Evolutionary conservation across 2,329 filamentous ascomycete genomes (phyloP), one percentile per base, ranked within the genome.

Genomic region (Cordyceps pruinosa): DNA sequence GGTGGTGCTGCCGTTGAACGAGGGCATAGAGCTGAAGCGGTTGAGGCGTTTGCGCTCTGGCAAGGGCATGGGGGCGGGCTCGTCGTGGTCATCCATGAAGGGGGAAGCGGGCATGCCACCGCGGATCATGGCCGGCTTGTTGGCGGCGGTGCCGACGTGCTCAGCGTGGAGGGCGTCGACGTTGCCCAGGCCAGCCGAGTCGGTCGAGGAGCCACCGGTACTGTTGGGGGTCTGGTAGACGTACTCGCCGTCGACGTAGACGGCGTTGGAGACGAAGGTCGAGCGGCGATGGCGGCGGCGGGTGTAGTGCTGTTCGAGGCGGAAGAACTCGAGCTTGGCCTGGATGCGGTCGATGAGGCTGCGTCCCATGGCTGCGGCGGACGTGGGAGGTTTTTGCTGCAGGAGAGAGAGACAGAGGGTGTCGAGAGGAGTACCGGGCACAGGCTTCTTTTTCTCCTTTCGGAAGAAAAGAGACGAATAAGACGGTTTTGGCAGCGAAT

Each of bases 191-290:
- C 68, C 8, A 2, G 37, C 71, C 44, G 73, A 75, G 57, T 75
- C 77, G 48, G 76, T 71, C 5, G 80, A 83, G 19, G 80, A 83
- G 57, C 81, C n/a, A n/a, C n/a, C 81, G 1, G 81, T 84, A 53
- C 76, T 76, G 72, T 73, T 79, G 61, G 83, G 82, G 0, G 79
- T 83, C 68, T 85, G 80, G 79, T 91, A 95, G 71, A 96, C 80
- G 76, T 97, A 97, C 77, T 97, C 93, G 73, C 92, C 94, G 70
- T 97, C 90, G 62, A 97, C 88, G 73, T 97, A 97, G 70, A 89
- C 82, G 30, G 91, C 93, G 67, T 90, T 91, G 68, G 89, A 91
- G 68, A 88, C 85, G 72, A 96, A 96, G 60, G 89, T 94, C 56
- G 86, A 92, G 71, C 93, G 90, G 65, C 93, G 89, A 66, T 85